A percentile compares a stretch with the other conserved stretches of the same genome.
phyloP scores from a whole-genome alignment of 768 basidiomycete species.

The Tylopilus sp. region DNA sequence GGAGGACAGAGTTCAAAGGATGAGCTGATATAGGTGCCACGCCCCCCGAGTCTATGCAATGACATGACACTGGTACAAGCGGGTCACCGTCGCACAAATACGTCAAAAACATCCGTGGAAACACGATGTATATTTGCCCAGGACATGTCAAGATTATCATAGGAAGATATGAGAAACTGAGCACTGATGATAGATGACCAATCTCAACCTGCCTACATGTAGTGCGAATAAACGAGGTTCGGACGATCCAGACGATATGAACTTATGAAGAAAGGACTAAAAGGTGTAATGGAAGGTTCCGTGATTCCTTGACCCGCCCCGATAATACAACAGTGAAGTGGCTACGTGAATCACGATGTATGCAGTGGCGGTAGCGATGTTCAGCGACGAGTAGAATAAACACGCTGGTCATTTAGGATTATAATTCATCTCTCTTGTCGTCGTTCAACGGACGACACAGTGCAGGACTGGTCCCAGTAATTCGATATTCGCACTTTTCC shows the following conservation, averaged over 20 bases:
- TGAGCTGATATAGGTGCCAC: neutral
- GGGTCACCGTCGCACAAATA: neutral
- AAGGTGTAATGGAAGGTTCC: too few relatives aligned
- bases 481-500: constrained; percentile 94
- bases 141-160: too few relatives aligned
- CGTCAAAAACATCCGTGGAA: neutral
- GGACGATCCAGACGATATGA: too few relatives aligned
- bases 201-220: neutral
- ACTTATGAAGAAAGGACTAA: too few relatives aligned
- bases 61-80: neutral
- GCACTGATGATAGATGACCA: too few relatives aligned
- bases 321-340: too few relatives aligned
- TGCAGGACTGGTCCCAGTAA: constrained; percentile 82
- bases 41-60: neutral
- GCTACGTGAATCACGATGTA: too few relatives aligned
- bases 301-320: too few relatives aligned
- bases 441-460: constrained; percentile 57
- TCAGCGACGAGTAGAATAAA: neutral
- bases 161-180: too few relatives aligned
- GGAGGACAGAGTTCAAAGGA: neutral
- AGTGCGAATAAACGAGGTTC: too few relatives aligned
- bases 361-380: neutral
- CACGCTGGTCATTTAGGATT: constrained; percentile 4
- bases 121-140: neutral
- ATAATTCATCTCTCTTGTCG: constrained; percentile 30